Evolutionary conservation across 805 yeast species (phyloP).

Genomic region (Ogataea siamensis): DNA sequence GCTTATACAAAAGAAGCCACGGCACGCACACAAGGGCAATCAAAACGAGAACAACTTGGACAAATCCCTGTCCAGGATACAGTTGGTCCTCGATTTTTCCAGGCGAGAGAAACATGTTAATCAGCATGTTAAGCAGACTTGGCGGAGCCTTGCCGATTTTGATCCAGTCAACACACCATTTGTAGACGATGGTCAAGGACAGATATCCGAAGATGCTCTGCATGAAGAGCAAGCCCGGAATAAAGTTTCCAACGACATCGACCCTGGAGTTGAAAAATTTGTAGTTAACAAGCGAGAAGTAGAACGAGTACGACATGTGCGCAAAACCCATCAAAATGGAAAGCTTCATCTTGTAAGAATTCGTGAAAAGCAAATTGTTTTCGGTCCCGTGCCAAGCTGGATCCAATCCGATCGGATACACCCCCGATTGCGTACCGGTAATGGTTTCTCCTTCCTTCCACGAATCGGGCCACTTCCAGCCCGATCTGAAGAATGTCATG

Average conservation of each 20-base stretch:
- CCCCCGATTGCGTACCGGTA: constrained; percentile 47
- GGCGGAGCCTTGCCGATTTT: constrained; percentile 64
- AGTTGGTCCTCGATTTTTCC: constrained; percentile 65
- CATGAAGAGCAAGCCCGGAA: constrained; percentile 74
- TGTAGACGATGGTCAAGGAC: constrained; percentile 63
- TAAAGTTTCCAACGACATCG: constrained; percentile 69
- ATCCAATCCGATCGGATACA: constrained; percentile 64
- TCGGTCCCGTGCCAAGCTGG: constrained; percentile 82
- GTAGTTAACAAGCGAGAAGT: constrained; percentile 65
- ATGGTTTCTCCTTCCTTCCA: constrained; percentile 51
- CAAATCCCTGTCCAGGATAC: constrained; percentile 60
- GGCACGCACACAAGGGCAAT: constrained; percentile 70
- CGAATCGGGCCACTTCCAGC: constrained; percentile 64
- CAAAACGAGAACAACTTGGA: constrained; percentile 56
- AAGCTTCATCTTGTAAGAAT: constrained; percentile 75
- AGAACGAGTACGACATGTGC: constrained; percentile 71
- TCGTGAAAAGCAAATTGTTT: constrained; percentile 63
- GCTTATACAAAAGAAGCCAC: constrained; percentile 67
- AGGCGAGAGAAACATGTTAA: constrained; percentile 72
- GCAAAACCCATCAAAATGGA: constrained; percentile 73
- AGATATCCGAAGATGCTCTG: constrained; percentile 74
- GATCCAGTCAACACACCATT: constrained; percentile 74
- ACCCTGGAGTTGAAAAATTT: constrained; percentile 54
- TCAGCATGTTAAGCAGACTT: constrained; percentile 69
- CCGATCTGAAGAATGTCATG: constrained; percentile 63